Evolutionary conservation across 345 rosid species (phyloP).

Genomic region (Linum usitatissimum): DNA sequence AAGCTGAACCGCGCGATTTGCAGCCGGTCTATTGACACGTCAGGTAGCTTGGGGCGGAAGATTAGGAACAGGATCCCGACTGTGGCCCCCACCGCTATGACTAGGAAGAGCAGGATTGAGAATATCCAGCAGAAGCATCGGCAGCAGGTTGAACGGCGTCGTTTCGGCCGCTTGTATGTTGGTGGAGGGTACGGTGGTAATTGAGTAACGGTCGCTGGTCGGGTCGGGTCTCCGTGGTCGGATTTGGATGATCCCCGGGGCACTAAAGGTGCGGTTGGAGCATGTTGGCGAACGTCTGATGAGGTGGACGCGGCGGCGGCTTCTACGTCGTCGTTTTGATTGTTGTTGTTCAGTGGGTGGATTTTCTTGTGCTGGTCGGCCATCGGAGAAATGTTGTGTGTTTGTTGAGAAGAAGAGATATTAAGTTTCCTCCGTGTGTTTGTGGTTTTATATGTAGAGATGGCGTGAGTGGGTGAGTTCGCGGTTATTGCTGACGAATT

Average conservation of each 20-base stretch:
- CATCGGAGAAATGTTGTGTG: conserved; percentile 3
- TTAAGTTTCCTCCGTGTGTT: neutral
- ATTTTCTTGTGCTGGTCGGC: conserved; percentile 46
- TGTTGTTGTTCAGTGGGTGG: conserved; percentile 33
- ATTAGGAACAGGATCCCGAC: conserved; percentile 55
- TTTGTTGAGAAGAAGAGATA: neutral
- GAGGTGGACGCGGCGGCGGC: conserved; percentile 12
- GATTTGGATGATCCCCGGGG: conserved; percentile 39
- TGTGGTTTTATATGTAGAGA: neutral
- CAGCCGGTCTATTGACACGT: conserved; percentile 47
- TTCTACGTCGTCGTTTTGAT: conserved; percentile 33
- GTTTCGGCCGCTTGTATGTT: conserved; percentile 32
- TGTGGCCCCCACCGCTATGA: conserved; percentile 29
- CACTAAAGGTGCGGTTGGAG: conserved; percentile 45
- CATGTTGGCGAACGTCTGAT: neutral
- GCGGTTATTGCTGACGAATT: neutral
- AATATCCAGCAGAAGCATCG: conserved; percentile 60
- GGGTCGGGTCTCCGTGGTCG: conserved; percentile 26
- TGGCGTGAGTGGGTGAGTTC: neutral
- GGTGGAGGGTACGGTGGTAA: conserved; percentile 27
- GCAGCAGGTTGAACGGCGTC: conserved; percentile 42
- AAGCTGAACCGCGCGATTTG: conserved; percentile 40
- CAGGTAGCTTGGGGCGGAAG: conserved; percentile 70
- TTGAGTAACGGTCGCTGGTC: neutral
- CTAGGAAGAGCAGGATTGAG: conserved; percentile 34